Percentiles rank a stretch among this genome's conserved stretches.
phyloP scores from a whole-genome alignment of 306 rosid genomes.

The Fagus crenata region DNA sequence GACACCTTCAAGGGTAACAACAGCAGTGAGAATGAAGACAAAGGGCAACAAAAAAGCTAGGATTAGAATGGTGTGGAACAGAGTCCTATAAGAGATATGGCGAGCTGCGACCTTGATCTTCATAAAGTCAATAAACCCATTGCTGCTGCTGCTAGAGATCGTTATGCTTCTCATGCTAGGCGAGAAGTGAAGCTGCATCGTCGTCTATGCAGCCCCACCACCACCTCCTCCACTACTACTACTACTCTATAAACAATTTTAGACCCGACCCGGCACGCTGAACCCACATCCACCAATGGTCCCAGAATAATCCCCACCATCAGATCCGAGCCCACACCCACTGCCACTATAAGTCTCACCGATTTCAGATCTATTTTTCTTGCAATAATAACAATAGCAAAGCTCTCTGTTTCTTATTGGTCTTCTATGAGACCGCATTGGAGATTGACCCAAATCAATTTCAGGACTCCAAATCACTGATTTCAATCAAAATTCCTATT shows the following conservation, averaged over 20 bases:
- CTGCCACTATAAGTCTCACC: slow-evolving; percentile 29
- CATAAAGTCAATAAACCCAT: slow-evolving; percentile 99
- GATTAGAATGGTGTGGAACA: slow-evolving; percentile 96
- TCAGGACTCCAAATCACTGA: slow-evolving; percentile 14
- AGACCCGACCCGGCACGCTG: slow-evolving; percentile 34
- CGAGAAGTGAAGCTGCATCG: slow-evolving; percentile 99
- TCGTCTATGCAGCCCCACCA: slow-evolving; percentile 82
- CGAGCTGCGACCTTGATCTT: slow-evolving; percentile 99
- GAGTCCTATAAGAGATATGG: slow-evolving; percentile 96
- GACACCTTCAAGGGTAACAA: slow-evolving; percentile 99
- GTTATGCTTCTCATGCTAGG: slow-evolving; percentile 99
- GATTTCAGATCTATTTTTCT: slow-evolving; percentile 40
- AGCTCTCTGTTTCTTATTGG: slow-evolving; percentile 36
- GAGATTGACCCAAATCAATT: slow-evolving; percentile 26
- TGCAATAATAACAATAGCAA: too few relatives aligned
- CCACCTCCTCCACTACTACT: slow-evolving; percentile 32
- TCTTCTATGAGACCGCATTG: slow-evolving; percentile 62
- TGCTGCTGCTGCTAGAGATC: slow-evolving; percentile 95
- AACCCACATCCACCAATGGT: slow-evolving; percentile 45
- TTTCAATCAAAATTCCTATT: slow-evolving; percentile 6
- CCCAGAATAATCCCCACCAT: slow-evolving; percentile 53
- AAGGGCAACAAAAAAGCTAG: slow-evolving; percentile 95
- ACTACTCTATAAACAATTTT: slow-evolving; percentile 36
- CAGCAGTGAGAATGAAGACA: slow-evolving; percentile 97
- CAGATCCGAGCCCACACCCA: slow-evolving; percentile 56